Evolutionary conservation across 1,284 basidiomycete species (phyloP).

Genomic region (Schizophyllum amplum): DNA sequence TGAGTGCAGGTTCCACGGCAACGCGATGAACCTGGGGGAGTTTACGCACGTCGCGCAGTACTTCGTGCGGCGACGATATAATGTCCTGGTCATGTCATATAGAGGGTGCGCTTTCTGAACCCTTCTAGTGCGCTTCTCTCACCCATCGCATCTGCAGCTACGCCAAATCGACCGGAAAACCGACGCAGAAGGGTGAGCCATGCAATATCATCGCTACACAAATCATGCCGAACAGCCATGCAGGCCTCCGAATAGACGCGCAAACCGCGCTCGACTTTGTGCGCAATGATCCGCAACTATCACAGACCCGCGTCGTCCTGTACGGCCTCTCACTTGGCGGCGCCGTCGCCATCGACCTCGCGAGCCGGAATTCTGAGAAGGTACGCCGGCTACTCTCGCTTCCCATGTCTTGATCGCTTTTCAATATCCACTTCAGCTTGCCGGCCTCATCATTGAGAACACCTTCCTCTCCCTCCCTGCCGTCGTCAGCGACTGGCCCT

Average conservation of each 20-base stretch:
- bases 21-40: conserved; percentile 25
- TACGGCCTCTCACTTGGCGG: conserved; percentile 35
- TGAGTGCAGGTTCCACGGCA: conserved; percentile 35
- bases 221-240: neutral
- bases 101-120: conserved; percentile 26
- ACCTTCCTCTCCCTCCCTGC: conserved; percentile 30
- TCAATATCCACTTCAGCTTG: neutral
- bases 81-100: conserved; percentile 32
- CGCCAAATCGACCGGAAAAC: conserved; percentile 22
- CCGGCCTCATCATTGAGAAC: conserved; percentile 30
- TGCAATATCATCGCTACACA: neutral
- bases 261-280: conserved; percentile 32
- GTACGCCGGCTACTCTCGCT: conserved; percentile 6
- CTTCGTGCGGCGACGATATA: conserved; percentile 23
- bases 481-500: conserved; percentile 21
- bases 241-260: conserved; percentile 30
- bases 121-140: neutral
- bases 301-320: conserved; percentile 22
- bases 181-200: neutral
- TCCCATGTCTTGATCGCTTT: neutral
- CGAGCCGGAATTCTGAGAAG: conserved; percentile 26
- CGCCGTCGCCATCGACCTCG: conserved; percentile 34
- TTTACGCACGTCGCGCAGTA: conserved; percentile 14
- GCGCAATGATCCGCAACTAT: conserved; percentile 18
- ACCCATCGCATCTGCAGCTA: conserved; percentile 18